Conservation (phyloP, 2,329 filamentous ascomycete genomes). For the Hypoxylon rubiginosum region DNA sequence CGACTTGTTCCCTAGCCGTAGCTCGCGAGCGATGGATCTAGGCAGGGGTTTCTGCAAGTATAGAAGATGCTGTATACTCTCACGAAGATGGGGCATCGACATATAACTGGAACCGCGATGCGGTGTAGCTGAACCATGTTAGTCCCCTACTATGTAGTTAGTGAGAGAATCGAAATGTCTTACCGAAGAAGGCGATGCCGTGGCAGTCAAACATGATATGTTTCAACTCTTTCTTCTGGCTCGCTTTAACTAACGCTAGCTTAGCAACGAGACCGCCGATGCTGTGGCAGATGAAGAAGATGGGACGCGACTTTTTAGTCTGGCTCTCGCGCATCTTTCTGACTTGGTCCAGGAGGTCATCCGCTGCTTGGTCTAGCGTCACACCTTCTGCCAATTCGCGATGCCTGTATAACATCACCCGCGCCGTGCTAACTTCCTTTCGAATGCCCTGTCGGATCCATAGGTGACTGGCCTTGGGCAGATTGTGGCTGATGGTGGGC, state of each 20-base stretch:
- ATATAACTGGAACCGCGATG: constrained; percentile 75
- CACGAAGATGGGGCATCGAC: constrained; percentile 68
- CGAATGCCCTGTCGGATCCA: constrained; percentile 69
- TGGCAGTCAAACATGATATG: constrained; percentile 69
- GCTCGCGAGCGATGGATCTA: constrained; percentile 61
- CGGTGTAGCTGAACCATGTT: constrained; percentile 62
- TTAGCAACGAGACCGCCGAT: constrained; percentile 73
- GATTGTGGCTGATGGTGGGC: constrained; percentile 51
- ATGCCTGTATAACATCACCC: constrained; percentile 67
- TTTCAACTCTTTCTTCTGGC: constrained; percentile 54
- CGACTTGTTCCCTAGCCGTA: constrained; percentile 64
- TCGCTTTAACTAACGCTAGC: constrained; percentile 65
- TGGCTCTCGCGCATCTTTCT: constrained; percentile 51
- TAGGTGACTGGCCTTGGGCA: constrained; percentile 55
- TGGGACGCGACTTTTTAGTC: constrained; percentile 59
- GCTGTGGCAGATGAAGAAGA: constrained; percentile 73
- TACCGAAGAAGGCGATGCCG: constrained; percentile 72
- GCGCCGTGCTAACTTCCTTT: constrained; percentile 60
- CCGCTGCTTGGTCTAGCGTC: constrained; percentile 61
- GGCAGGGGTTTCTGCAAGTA: constrained; percentile 66
- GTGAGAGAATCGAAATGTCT: constrained; percentile 36
- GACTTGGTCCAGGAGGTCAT: constrained; percentile 62
- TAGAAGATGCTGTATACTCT: constrained; percentile 67
- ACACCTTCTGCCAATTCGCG: constrained; percentile 58
- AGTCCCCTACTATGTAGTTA: constrained; percentile 25